These are phyloP conservation scores for Metschnikowia corniflorae DNA, from an alignment of 805 yeast genomes.

Conservation along the genomic window DNA sequence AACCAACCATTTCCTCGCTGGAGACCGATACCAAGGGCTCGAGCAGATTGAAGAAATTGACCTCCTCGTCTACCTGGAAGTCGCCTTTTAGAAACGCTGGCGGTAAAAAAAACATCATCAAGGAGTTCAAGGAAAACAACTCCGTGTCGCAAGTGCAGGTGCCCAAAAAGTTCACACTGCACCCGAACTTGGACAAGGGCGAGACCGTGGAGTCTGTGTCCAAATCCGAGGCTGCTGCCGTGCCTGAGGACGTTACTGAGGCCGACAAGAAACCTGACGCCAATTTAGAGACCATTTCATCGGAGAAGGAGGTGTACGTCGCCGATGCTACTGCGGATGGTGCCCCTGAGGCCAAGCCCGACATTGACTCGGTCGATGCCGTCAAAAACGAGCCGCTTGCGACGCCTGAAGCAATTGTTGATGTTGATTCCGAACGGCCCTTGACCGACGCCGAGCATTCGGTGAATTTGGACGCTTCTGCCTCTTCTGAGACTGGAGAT, in stretches of 20 bases:
- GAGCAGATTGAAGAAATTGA: slow-evolving; percentile 18
- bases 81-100: slow-evolving; percentile 38
- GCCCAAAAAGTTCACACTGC: slow-evolving; percentile 39
- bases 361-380: slow-evolving; percentile 3
- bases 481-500: background rate
- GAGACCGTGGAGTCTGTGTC: slow-evolving; percentile 8
- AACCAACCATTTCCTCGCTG: slow-evolving; percentile 5
- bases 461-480: too few species aligned
- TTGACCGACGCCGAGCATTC: slow-evolving; percentile 8
- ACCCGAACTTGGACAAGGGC: slow-evolving; percentile 33
- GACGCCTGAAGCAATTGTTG: background rate
- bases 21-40: slow-evolving; percentile 14
- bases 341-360: slow-evolving; percentile 1
- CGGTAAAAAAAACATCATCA: slow-evolving; percentile 27
- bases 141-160: slow-evolving; percentile 31
- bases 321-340: slow-evolving; percentile 5
- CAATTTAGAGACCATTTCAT: background rate
- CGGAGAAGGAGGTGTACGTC: slow-evolving; percentile 1
- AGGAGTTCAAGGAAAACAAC: slow-evolving; percentile 35
- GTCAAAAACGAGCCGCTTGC: slow-evolving; percentile 2
- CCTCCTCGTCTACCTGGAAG: slow-evolving; percentile 34
- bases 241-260: background rate
- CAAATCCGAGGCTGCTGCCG: background rate
- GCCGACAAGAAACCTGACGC: slow-evolving; percentile 7
- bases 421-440: slow-evolving; percentile 11